Evolutionary conservation across 2,329 filamentous ascomycete species (phyloP).

Genomic region (Ceratocystis harringtonii): DNA sequence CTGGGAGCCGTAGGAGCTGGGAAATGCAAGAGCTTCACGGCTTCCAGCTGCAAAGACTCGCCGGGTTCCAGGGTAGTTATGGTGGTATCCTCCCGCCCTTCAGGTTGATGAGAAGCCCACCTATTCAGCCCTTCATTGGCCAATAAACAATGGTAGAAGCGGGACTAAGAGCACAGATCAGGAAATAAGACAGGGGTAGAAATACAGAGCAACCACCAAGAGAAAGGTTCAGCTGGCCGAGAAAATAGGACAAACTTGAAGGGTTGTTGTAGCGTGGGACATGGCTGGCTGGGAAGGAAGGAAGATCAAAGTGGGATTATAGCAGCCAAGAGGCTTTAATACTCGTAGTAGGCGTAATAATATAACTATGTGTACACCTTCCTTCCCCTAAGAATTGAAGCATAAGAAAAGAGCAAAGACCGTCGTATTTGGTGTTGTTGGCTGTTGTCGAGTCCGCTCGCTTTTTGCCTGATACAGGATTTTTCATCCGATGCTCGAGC

Average conservation of each 20-base stretch:
- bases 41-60: too few species aligned
- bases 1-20: too few species aligned
- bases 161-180: not conserved
- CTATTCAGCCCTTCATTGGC: not conserved
- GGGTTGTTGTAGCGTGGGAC: not conserved
- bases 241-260: not conserved
- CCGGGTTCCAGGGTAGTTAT: too few species aligned
- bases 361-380: too few species aligned
- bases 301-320: not conserved
- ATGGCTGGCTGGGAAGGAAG: not conserved
- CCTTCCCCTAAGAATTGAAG: not conserved
- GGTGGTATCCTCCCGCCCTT: not conserved
- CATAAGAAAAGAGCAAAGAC: not conserved
- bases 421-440: not conserved
- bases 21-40: too few species aligned
- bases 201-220: not conserved
- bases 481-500: slow-evolving; percentile 6
- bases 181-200: not conserved
- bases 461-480: not conserved
- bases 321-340: not conserved
- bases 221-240: not conserved
- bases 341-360: not conserved
- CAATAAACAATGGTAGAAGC: not conserved
- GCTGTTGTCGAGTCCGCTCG: not conserved
- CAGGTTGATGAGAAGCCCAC: not conserved